Conservation (phyloP, 1,284 basidiomycete genomes). For the Naganishia sp. region DNA sequence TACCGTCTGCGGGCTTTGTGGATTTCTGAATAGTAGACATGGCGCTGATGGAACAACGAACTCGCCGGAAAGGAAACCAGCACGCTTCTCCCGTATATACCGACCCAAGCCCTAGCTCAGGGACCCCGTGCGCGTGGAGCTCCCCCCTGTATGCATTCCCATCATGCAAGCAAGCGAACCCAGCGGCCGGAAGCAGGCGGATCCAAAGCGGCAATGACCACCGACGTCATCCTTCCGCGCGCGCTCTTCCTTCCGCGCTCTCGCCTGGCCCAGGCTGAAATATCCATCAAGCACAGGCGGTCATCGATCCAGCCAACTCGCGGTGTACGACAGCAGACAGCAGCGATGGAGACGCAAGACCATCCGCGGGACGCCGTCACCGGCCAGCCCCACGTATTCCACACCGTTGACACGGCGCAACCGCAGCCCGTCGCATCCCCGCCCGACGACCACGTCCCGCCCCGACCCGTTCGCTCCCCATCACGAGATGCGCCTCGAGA, state of each 20-base stretch:
- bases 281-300: no score
- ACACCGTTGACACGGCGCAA: background rate
- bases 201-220: background rate
- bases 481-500: background rate
- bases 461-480: background rate
- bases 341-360: background rate
- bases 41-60: background rate
- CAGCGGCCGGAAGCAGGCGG: conserved; percentile 6
- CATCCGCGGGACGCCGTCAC: conserved; percentile 11
- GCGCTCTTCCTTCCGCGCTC: no score
- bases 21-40: background rate
- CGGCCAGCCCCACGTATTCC: conserved; percentile 10
- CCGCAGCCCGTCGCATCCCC: background rate
- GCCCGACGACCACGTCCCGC: background rate
- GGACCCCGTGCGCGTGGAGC: no score
- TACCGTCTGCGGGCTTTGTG: background rate
- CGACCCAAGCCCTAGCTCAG: background rate
- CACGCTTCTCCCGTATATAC: background rate
- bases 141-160: no score
- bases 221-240: no score
- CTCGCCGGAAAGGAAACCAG: no score
- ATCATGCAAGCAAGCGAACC: background rate
- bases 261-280: no score
- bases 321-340: no score
- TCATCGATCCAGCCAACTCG: no score